A percentile compares a stretch with the other conserved stretches of the same genome.
phyloP scores from a whole-genome alignment of 768 basidiomycete species.

The Trametes cinnabarina region DNA sequence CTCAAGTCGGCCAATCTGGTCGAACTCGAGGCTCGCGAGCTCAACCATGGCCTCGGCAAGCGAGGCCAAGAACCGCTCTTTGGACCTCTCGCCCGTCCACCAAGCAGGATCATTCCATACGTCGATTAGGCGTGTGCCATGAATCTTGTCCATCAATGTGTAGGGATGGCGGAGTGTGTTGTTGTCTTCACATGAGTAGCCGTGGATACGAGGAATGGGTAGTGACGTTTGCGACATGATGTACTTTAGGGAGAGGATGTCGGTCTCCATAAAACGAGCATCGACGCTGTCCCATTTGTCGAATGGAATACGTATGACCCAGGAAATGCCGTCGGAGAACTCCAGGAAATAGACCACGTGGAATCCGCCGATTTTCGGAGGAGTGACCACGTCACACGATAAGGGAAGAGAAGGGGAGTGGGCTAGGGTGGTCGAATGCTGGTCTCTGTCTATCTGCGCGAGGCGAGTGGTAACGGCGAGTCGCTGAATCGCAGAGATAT shows the following conservation, averaged over 20 bases:
- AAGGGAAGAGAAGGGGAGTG: background rate
- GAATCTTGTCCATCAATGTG: conserved; percentile 7
- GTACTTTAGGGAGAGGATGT: conserved; percentile 3
- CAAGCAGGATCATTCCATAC: conserved; percentile 6
- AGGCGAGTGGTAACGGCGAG: background rate
- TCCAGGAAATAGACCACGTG: background rate
- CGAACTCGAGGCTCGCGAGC: conserved; percentile 6
- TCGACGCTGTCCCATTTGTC: background rate
- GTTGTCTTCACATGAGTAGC: conserved; percentile 7
- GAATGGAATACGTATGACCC: conserved; percentile 6
- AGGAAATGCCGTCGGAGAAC: conserved; percentile 1
- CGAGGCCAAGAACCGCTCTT: background rate
- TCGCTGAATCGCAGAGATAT: background rate
- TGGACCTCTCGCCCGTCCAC: conserved; percentile 5
- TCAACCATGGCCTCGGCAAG: background rate
- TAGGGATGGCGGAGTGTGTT: background rate
- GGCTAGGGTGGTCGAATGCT: background rate
- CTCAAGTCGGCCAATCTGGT: conserved; percentile 5
- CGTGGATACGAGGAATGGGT: conserved; percentile 22
- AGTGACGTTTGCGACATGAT: background rate
- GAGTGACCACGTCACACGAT: background rate
- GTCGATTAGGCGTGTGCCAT: background rate
- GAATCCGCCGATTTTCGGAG: background rate
- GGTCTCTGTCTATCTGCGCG: background rate
- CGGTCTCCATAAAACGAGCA: background rate